Evolutionary conservation across 441 rosid genomes (phyloP).

Genomic region (Manihot esculenta): DNA sequence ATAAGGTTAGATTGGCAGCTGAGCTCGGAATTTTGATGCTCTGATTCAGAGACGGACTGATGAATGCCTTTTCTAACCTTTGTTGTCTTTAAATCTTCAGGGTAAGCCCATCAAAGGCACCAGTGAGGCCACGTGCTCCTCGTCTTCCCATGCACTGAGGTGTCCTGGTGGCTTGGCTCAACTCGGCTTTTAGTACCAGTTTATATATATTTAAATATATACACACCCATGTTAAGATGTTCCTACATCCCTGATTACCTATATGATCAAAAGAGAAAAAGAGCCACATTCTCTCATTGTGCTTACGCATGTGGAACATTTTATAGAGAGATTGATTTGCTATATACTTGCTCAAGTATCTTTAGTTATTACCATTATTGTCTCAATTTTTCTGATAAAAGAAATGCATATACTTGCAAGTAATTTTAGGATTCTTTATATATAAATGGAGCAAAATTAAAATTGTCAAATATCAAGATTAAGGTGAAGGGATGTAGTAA

Average conservation of each 20-base stretch:
- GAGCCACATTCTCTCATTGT: too few species aligned
- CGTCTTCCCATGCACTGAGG: constrained; percentile 51
- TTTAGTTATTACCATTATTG: too few species aligned
- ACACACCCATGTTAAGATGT: constrained; percentile 53
- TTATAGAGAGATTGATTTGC: too few species aligned
- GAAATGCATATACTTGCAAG: too few species aligned
- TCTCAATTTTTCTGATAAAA: too few species aligned
- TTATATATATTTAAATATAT: constrained; percentile 28
- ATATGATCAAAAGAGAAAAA: too few species aligned
- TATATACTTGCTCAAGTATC: too few species aligned
- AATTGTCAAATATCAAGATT: too few species aligned
- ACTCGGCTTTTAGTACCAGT: constrained; percentile 25
- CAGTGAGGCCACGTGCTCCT: constrained; percentile 73
- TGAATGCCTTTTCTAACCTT: not conserved
- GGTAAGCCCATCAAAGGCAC: constrained; percentile 85
- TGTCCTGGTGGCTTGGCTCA: constrained; percentile 13
- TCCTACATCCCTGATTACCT: constrained; percentile 31
- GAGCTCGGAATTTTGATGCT: not conserved
- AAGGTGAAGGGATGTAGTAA: too few species aligned
- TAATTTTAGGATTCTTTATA: too few species aligned
- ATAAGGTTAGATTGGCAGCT: constrained; percentile 53
- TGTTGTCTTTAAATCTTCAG: constrained; percentile 35
- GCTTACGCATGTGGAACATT: too few species aligned
- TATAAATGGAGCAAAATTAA: too few species aligned
- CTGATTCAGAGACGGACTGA: not conserved